Base-by-base conservation (phyloP, 768 basidiomycete species). In the Solioccasus polychromus region DNA sequence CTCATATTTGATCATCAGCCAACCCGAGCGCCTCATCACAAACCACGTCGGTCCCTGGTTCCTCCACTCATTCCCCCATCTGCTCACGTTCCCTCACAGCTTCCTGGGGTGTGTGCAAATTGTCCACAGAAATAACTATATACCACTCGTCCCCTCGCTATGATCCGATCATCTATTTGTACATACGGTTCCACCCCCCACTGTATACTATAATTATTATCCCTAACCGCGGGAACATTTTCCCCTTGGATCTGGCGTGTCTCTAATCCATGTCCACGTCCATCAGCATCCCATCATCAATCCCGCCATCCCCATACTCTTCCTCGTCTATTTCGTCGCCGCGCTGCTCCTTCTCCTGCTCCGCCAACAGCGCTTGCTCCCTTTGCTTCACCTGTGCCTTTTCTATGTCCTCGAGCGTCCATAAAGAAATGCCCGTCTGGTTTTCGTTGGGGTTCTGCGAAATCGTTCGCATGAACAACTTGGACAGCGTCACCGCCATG, bases 401-500 rank as follows among this genome's bases (percentile, higher is more conserved):
- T 58, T 91, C 79, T 12, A 99, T 77, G 63, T 98, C 90, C 58
- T 92, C 90, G 29, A 98, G 68, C 17, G 92, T 91, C 96, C 96
- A 99, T 29, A 98, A 72, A 15, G 91, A 94, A 24, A 97, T 73
- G 0, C 94, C 93, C 2, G 94, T 97, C 65, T 90, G 88, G 58
- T 93, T 92, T 68, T 97, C 94, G 52, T 93, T 93, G 36, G 89
- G 89, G 59, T 94, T 95, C 69, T 99, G 96, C 11, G 95, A 97
- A 60, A 99, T 99, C n/a, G 88, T 87, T 8, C 96, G 83, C 82
- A 99, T 94, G 71, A 99, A 99, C 24, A 92, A 72, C 68, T 98
- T 96, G 44, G 93, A 92, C 43, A 96, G 71, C 4, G 91, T 92
- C 50, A 97, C 68, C 3, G 93, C 93, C 91, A 96, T 96, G 66